Evolutionary conservation across 2,329 filamentous ascomycete species (phyloP).

Genomic region (Annulohypoxylon truncatum): DNA sequence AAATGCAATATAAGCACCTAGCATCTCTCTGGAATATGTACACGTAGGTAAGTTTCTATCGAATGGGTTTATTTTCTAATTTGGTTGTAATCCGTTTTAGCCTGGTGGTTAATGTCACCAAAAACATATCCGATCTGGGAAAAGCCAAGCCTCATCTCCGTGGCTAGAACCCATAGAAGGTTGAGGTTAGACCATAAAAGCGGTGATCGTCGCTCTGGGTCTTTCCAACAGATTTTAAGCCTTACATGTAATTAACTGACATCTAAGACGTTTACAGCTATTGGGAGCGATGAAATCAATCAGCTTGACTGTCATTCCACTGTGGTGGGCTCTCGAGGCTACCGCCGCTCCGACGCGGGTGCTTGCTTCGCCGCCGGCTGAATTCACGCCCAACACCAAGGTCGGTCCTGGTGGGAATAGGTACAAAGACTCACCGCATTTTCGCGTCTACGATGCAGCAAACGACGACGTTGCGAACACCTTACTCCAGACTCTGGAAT

Average conservation of each 20-base stretch:
- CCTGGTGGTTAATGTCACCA: constrained; percentile 37
- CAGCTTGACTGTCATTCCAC: constrained; percentile 5
- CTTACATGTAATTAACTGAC: background rate
- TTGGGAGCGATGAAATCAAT: constrained; percentile 22
- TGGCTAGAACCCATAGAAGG: constrained; percentile 5
- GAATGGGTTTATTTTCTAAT: background rate
- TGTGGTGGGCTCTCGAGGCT: constrained; percentile 17
- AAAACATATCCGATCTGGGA: constrained; percentile 24
- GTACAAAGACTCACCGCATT: constrained; percentile 54
- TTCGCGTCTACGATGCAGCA: constrained; percentile 53
- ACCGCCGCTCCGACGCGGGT: constrained; percentile 31
- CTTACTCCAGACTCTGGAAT: constrained; percentile 58
- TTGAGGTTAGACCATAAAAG: constrained; percentile 22
- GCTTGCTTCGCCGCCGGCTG: constrained; percentile 43
- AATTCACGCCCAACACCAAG: constrained; percentile 45
- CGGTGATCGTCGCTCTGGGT: constrained; percentile 15
- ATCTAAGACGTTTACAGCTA: background rate
- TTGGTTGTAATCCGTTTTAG: constrained; percentile 38
- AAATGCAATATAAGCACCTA: background rate
- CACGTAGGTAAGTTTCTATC: no score
- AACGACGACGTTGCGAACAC: constrained; percentile 46
- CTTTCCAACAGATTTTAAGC: background rate
- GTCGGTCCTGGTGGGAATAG: constrained; percentile 49
- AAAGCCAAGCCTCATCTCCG: constrained; percentile 14
- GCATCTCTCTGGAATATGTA: no score